Evolutionary conservation across 2,329 filamentous ascomycete genomes (phyloP).

Genomic region (Sporothrix phasma): DNA sequence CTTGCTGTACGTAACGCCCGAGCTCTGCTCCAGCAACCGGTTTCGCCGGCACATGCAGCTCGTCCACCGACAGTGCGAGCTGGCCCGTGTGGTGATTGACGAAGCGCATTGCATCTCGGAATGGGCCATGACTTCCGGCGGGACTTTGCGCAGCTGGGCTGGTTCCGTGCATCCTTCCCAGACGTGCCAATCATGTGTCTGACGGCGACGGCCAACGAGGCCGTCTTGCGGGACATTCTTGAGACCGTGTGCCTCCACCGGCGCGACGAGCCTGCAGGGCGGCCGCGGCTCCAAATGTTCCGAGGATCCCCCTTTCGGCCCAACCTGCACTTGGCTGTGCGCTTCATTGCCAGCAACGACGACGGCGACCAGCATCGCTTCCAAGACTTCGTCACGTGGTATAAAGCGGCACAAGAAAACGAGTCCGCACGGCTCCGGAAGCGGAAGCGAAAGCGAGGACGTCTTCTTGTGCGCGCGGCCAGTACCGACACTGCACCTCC

Average conservation of each 20-base stretch:
- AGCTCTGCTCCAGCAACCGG: slow-evolving; percentile 66
- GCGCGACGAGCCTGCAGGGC: slow-evolving; percentile 24
- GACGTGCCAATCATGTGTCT: slow-evolving; percentile 85
- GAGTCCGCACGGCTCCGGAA: slow-evolving; percentile 53
- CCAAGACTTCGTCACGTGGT: slow-evolving; percentile 65
- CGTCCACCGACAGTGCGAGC: slow-evolving; percentile 69
- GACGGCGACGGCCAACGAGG: slow-evolving; percentile 78
- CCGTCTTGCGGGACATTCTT: slow-evolving; percentile 76
- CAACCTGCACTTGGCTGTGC: slow-evolving; percentile 85
- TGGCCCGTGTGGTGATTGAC: slow-evolving; percentile 82
- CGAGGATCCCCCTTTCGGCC: slow-evolving; percentile 73
- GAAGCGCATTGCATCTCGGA: slow-evolving; percentile 96
- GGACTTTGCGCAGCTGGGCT: slow-evolving; percentile 76
- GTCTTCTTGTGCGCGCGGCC: slow-evolving; percentile 46
- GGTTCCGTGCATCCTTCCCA: slow-evolving; percentile 74
- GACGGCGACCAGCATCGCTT: slow-evolving; percentile 53
- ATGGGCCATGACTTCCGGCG: slow-evolving; percentile 97
- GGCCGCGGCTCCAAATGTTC: slow-evolving; percentile 54
- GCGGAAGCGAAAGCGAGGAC: slow-evolving; percentile 32
- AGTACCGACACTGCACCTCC: slow-evolving; percentile 23
- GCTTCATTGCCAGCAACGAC: slow-evolving; percentile 63
- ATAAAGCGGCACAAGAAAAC: slow-evolving; percentile 55
- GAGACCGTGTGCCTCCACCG: slow-evolving; percentile 54
- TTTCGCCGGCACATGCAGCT: slow-evolving; percentile 67
- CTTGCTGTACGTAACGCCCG: slow-evolving; percentile 87